These are phyloP conservation scores for Fusarium bulbicola DNA, from an alignment of 2,329 filamentous ascomycete genomes.

Conservation along the genomic window DNA sequence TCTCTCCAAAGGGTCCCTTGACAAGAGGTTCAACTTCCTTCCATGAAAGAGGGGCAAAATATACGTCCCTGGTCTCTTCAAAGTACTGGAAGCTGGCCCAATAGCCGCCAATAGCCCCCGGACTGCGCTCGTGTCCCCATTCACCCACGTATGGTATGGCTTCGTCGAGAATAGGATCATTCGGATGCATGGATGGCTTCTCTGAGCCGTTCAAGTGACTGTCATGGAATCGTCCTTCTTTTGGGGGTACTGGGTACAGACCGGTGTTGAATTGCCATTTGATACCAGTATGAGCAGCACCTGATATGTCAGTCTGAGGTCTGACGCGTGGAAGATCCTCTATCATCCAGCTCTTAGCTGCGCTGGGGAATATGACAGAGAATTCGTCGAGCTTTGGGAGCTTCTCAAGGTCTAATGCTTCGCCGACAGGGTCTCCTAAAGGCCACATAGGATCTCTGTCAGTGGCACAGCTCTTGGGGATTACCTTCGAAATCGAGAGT, in stretches of 20 bases:
- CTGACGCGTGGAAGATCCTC: not conserved
- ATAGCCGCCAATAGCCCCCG: accelerated
- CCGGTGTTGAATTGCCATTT: not conserved
- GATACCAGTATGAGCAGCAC: accelerated
- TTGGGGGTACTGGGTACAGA: not conserved
- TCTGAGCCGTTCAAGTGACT: not conserved
- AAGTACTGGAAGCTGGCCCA: not conserved
- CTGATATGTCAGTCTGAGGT: accelerated
- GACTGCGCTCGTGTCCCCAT: not conserved
- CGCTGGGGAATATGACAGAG: accelerated
- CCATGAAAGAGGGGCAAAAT: not conserved
- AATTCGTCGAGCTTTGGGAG: not conserved
- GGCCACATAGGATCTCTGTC: accelerated
- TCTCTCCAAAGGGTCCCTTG: accelerated
- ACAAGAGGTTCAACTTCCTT: not conserved
- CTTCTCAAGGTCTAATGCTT: accelerated
- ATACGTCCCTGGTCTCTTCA: not conserved
- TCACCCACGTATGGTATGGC: not conserved
- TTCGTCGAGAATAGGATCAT: not conserved
- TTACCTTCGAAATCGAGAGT: not conserved
- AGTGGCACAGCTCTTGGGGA: not conserved
- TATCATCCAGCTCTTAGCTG: accelerated
- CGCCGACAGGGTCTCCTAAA: accelerated
- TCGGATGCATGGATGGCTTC: accelerated
- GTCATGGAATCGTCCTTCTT: not conserved